phyloP scores from a whole-genome alignment of 345 rosid species.

The Bretschneidera sinensis region DNA sequence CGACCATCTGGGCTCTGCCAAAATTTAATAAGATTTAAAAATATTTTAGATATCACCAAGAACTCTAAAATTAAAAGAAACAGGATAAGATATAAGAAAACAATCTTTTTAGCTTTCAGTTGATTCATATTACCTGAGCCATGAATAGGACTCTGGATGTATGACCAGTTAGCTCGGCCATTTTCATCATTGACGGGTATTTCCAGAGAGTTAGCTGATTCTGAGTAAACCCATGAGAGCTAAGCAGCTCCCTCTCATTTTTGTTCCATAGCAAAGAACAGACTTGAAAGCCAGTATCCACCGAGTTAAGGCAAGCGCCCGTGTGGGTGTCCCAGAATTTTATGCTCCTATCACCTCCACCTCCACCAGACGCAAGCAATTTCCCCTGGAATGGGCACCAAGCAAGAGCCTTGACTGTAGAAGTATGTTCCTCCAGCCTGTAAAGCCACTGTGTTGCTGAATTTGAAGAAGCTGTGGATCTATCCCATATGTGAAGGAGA shows the following conservation, averaged over 20 bases:
- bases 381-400: slow-evolving; percentile 45
- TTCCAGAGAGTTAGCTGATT: slow-evolving; percentile 35
- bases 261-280: slow-evolving; percentile 31
- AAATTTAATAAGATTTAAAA: slow-evolving; percentile 3
- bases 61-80: slow-evolving; percentile 6
- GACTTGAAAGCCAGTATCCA: slow-evolving; percentile 33
- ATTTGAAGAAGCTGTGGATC: slow-evolving; percentile 36
- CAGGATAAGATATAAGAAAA: too few species aligned
- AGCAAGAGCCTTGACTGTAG: slow-evolving; percentile 53
- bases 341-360: slow-evolving; percentile 31
- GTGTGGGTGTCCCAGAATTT: slow-evolving; percentile 35
- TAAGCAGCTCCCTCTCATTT: slow-evolving; percentile 32
- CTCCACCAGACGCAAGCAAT: slow-evolving; percentile 34
- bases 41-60: slow-evolving; percentile 3
- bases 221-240: slow-evolving; percentile 37
- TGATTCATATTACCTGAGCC: slow-evolving; percentile 34
- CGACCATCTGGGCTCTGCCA: slow-evolving; percentile 66
- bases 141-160: slow-evolving; percentile 30
- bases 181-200: slow-evolving; percentile 36
- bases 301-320: slow-evolving; percentile 32
- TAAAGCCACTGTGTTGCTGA: slow-evolving; percentile 33
- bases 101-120: neutral
- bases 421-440: slow-evolving; percentile 41
- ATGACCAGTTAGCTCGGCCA: slow-evolving; percentile 38
- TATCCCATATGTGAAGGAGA: slow-evolving; percentile 54